phyloP scores from a whole-genome alignment of 176 grass and related monocot species.

The barley (Hordeum vulgare) region MorexV3_pseudomolecules_assembly NC_058518.1:505824977-505825476 shows the following conservation, averaged over 20 bases:
- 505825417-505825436: conserved; percentile 21
- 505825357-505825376: conserved; percentile 37
- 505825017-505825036: no score
- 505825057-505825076: no score
- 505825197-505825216: no score
- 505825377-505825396: conserved; percentile 49
- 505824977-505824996: no score
- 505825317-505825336: conserved; percentile 34
- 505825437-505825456: conserved; percentile 70
- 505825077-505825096: no score
- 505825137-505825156: no score
- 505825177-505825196: no score
- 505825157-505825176: no score
- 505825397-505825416: conserved; percentile 35
- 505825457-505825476: conserved; percentile 43
- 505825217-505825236: background rate
- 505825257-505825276: background rate
- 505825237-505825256: background rate
- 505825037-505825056: no score
- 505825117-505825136: no score
- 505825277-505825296: background rate
- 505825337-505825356: conserved; percentile 34
- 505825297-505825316: background rate
- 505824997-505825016: no score
- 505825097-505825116: no score